Conservation (phyloP, 2,329 filamentous ascomycete genomes). For the Stagonosporopsis vannaccii region DNA sequence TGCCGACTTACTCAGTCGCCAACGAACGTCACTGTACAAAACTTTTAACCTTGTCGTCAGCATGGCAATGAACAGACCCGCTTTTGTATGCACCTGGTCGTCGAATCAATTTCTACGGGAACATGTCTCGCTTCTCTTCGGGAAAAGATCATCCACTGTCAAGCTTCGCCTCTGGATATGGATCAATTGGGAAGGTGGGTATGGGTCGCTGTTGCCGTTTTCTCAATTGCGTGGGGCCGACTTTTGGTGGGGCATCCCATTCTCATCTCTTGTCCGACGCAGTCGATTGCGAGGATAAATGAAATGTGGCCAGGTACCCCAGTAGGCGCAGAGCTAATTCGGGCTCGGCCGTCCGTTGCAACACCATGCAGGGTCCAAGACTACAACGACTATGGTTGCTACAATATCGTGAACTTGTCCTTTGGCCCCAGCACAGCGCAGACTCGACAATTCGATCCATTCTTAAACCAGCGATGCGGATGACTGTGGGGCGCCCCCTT, state of each 20-base stretch:
- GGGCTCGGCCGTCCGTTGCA: not conserved
- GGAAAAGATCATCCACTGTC: not conserved
- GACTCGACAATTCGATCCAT: not conserved
- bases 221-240: not conserved
- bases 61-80: not conserved
- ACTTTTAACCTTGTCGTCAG: no score
- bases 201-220: not conserved
- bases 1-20: no score
- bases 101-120: not conserved
- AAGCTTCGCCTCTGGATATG: not conserved
- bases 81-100: not conserved
- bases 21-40: no score
- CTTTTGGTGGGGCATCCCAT: not conserved
- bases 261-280: constrained; percentile 3
- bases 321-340: not conserved
- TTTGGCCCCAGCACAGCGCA: not conserved
- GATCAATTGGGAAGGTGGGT: not conserved
- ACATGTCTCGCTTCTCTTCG: not conserved
- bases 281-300: constrained; percentile 7
- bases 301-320: constrained; percentile 5
- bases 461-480: constrained; percentile 2
- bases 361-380: constrained; percentile 14
- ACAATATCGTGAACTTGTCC: not conserved
- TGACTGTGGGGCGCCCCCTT: constrained; percentile 17
- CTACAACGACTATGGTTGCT: not conserved